Base-by-base conservation (phyloP, 768 basidiomycete species). In the Gelatoporia subvermispora region DNA sequence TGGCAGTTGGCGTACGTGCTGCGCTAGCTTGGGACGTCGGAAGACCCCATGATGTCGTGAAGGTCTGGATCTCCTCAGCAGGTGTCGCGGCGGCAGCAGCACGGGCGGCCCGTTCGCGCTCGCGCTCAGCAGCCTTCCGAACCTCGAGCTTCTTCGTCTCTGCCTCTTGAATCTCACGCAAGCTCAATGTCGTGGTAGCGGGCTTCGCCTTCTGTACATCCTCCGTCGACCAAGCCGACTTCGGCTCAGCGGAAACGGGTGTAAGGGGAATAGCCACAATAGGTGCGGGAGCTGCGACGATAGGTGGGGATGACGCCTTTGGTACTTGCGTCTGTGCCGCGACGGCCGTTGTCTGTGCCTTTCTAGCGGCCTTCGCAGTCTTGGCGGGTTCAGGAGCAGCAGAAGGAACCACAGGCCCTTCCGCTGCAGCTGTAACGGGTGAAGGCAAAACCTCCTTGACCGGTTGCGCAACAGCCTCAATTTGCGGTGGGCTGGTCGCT, bases 101-200 rank as follows among this genome's bases (percentile, higher is more conserved):
- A 37, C 82, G 82, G 42, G 77, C 72, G 10, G 72, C 67, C 28
- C 79, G 77, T 50, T 88, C 85, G 38, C 78, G 78, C 54, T 89
- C 85, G 54, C 82, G 79, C 54, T 91, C 85, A 17, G 78, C 81
- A 20, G 74, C 75, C 63, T 88, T 94, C 37, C 86, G 79, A 10
- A 76, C 81, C 58, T 91, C 93, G 2, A 79, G 74, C 59, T 84
- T 85, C 68, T 81, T 91, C 8, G 79, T 81, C 66, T 99, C 96
- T 2, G 86, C 84, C 56, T 96, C 93, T 65, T 99, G 96, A 40
- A 99, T 99, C 49, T 98, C 93, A 47, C 93, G 84, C 34, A 99
- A 69, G 52, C 88, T 90, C 34, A 85, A 71, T 20, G 84, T 68
- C 4, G 68, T 57, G 15, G 65, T 65, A 13, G 68, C 59, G 7